Conservation (phyloP, 202 grass and related monocot genomes). For the Panicum hallii region DNA sequence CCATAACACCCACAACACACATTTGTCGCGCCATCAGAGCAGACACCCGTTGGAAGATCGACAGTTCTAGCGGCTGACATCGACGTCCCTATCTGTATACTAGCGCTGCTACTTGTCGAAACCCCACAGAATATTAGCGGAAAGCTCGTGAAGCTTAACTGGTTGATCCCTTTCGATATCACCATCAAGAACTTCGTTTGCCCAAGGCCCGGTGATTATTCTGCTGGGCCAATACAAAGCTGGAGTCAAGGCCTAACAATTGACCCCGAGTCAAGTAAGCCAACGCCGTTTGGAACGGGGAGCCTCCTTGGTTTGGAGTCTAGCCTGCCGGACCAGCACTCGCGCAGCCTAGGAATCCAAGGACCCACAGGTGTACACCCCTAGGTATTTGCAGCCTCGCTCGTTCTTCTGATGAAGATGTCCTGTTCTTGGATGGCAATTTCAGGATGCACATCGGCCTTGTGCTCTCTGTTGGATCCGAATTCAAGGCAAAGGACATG, state of each 20-base stretch:
- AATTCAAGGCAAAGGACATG: background rate
- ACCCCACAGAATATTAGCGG: background rate
- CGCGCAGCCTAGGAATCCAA: background rate
- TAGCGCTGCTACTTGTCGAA: background rate
- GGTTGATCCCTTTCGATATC: background rate
- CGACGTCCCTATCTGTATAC: background rate
- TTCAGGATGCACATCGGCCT: background rate
- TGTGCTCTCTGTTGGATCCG: background rate
- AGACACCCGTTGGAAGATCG: background rate
- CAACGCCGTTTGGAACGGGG: conserved; percentile 35
- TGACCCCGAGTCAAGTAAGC: background rate
- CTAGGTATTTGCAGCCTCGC: background rate
- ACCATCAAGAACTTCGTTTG: background rate
- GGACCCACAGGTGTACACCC: background rate
- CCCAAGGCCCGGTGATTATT: background rate
- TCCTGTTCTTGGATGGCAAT: background rate
- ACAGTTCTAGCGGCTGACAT: background rate
- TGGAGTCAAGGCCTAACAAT: background rate
- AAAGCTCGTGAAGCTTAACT: background rate
- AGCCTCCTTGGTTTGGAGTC: background rate
- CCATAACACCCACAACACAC: background rate
- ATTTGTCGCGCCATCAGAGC: background rate
- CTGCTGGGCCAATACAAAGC: background rate
- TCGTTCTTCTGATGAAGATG: background rate
- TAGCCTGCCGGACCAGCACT: background rate